phyloP scores from a whole-genome alignment of 768 basidiomycete species.

The Atractiella rhizophila region DNA sequence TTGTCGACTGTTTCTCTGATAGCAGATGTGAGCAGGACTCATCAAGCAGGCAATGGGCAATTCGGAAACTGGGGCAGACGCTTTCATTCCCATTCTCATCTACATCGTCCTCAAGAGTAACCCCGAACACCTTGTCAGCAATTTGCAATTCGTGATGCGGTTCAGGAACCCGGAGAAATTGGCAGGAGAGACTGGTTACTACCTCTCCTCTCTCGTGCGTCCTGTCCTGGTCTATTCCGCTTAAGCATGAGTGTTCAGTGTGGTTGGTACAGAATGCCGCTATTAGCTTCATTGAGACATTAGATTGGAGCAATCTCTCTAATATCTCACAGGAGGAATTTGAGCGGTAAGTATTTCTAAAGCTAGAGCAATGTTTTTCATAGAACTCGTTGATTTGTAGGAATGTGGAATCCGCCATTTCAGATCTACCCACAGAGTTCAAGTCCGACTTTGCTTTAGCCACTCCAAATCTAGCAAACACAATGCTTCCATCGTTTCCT shows the following conservation, averaged over 20 bases:
- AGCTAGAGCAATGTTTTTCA: constrained; percentile 2
- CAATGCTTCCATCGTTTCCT: neutral
- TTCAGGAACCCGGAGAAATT: constrained; percentile 73
- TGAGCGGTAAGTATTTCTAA: constrained; percentile 47
- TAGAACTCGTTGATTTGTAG: neutral
- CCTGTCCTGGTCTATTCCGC: neutral
- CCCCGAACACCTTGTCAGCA: constrained; percentile 72
- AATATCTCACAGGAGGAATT: constrained; percentile 84
- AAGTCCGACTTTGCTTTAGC: neutral
- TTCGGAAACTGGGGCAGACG: constrained; percentile 75
- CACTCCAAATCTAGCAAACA: neutral
- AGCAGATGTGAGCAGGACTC: constrained; percentile 32
- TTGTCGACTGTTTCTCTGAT: neutral
- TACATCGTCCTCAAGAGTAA: constrained; percentile 85
- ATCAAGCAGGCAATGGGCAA: constrained; percentile 53
- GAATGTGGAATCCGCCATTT: constrained; percentile 13
- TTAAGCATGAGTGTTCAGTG: neutral
- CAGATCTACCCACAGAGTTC: neutral
- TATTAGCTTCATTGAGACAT: constrained; percentile 88
- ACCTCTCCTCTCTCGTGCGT: constrained; percentile 73
- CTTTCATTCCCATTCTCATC: constrained; percentile 82
- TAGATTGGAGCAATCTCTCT: constrained; percentile 88
- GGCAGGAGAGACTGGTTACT: constrained; percentile 88
- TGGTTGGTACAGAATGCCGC: constrained; percentile 52
- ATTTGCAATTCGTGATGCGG: constrained; percentile 84